Percentiles rank a stretch among this genome's conserved stretches.
phyloP scores from a whole-genome alignment of 1,139 yeast species.

The Blastobotrys indianensis region DNA sequence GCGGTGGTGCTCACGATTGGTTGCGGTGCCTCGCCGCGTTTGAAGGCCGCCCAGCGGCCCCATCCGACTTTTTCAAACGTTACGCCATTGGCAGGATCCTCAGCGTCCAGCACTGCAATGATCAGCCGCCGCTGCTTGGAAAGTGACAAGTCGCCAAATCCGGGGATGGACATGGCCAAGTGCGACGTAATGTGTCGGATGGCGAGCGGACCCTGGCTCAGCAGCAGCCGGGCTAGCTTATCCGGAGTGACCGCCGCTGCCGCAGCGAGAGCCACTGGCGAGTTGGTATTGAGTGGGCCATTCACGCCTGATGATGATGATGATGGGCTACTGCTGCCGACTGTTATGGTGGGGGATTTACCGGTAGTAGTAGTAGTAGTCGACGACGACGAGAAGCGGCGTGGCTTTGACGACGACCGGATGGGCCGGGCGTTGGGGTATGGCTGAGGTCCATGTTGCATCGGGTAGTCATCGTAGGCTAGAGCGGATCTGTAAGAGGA shows the following conservation, averaged over 20 bases:
- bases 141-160: constrained; percentile 72
- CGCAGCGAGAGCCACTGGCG: constrained; percentile 84
- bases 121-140: constrained; percentile 87
- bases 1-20: constrained; percentile 9
- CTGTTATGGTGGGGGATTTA: not conserved
- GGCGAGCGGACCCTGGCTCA: constrained; percentile 80
- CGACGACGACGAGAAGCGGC: not conserved
- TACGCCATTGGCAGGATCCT: constrained; percentile 51
- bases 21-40: constrained; percentile 9
- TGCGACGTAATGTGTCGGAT: constrained; percentile 84
- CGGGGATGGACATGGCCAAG: constrained; percentile 65
- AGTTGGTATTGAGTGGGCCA: constrained; percentile 56
- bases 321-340: not conserved
- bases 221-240: constrained; percentile 61
- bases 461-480: not conserved
- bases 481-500: not conserved
- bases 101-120: constrained; percentile 78
- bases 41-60: constrained; percentile 82
- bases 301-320: constrained; percentile 1
- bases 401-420: not conserved
- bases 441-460: constrained; percentile 7
- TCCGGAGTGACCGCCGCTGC: constrained; percentile 83
- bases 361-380: constrained; percentile 1
- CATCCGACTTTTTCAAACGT: constrained; percentile 92
- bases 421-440: constrained; percentile 4